Conservation (phyloP, 345 rosid genomes). For the Camelina neglecta region DNA sequence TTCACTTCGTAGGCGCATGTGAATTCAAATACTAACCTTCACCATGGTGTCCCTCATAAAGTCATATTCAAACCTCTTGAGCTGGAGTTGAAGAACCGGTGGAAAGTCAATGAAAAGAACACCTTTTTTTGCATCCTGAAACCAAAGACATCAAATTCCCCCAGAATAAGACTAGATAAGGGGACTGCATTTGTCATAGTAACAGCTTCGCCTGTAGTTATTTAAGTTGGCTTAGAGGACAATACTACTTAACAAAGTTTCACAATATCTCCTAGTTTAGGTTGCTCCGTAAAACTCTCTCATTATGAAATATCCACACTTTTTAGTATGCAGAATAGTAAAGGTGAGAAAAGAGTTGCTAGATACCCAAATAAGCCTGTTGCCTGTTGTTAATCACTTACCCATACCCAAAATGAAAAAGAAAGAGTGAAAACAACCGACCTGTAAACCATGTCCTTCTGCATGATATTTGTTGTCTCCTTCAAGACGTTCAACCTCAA, state of each 20-base stretch:
- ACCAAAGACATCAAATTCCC: conserved; percentile 23
- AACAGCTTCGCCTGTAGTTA: neutral
- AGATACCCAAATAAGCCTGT: conserved; percentile 21
- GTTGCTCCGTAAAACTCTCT: conserved; percentile 2
- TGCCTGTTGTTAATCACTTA: conserved; percentile 4
- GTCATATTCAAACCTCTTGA: conserved; percentile 95
- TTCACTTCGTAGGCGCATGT: conserved; percentile 26
- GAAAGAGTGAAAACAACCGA: conserved; percentile 43
- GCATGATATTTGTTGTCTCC: conserved; percentile 98
- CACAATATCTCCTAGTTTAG: conserved; percentile 14
- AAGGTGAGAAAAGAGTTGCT: conserved; percentile 20
- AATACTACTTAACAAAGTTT: neutral
- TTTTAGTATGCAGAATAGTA: conserved; percentile 15
- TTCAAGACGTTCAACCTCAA: conserved; percentile 95
- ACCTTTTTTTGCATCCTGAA: conserved; percentile 96
- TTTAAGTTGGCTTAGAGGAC: conserved; percentile 18
- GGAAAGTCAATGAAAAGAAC: conserved; percentile 92
- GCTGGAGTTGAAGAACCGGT: conserved; percentile 97
- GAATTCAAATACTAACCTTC: conserved; percentile 63
- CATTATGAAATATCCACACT: conserved; percentile 12
- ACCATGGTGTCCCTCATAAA: conserved; percentile 94
- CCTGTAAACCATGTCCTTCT: conserved; percentile 93
- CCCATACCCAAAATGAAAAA: conserved; percentile 11
- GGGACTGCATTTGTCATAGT: conserved; percentile 12
- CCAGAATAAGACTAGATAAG: conserved; percentile 24